Base-by-base conservation (phyloP, 2,329 filamentous ascomycete genomes). In the Monilinia laxa region DNA sequence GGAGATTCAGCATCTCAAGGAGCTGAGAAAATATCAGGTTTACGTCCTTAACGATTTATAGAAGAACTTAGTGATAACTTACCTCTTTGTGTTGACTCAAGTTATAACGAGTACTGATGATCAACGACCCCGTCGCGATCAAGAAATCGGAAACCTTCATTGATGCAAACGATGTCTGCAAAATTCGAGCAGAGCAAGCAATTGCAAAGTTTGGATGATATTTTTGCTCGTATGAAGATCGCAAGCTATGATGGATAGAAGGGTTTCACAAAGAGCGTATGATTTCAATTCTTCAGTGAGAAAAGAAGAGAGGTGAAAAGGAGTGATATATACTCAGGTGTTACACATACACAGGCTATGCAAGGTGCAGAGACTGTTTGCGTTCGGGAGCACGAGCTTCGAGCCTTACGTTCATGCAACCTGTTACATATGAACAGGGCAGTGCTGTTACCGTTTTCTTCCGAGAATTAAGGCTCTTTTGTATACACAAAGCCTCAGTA, bases 301-400 rank as follows among this genome's bases (percentile, higher is more conserved):
- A n/a, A 16, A 11, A 38, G 53, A 38, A 35, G 16, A 35, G 18
- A 2, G 5, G 12, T 16, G 12, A 23, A 5, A 11, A 7, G 11
- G 20, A 40, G 20, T 18, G 5, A 14, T 58, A 58, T 58, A 45
- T 58, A 47, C 23, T 2, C 10, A 28, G 3, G 11, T 2, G 40
- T 58, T 58, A 58, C 25, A 47, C 56, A 23, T n/a, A 10, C 28
- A 47, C 18, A 14, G 56, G 56, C 18, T 31, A 40, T 58, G 23
- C 25, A 58, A 58, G 25, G 28, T 28, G 25, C 10, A 31, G 23
- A 28, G 16, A 58, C 25, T 25, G 18, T 42, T 20, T 38, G 38
- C 14, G 23, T 23, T 28, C 38, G 55, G 38, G 38, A 6, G 0
- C 14, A 57, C 11, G 9, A 28, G 14, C 6, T 4, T 18, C 25